A percentile compares a stretch with the other conserved stretches of the same genome.
Evolutionary conservation across 441 rosid species (phyloP).

Genomic region (Bruguiera hainesii): DNA sequence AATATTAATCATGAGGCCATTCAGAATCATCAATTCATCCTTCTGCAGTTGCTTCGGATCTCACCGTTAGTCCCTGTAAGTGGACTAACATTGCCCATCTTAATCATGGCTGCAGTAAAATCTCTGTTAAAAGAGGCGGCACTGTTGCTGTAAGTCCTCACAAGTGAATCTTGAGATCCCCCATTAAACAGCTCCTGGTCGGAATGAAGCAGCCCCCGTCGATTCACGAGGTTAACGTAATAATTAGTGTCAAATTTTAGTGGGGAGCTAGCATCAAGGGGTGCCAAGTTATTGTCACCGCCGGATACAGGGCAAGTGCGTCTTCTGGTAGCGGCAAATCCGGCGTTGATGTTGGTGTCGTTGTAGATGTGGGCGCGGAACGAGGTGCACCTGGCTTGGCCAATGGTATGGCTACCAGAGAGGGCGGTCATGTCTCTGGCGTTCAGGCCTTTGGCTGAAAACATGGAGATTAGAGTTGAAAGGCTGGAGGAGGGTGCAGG

Average conservation of each 20-base stretch:
- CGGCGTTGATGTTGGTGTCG: slow-evolving; percentile 30
- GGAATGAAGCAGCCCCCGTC: slow-evolving; percentile 36
- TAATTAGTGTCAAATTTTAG: slow-evolving; percentile 26
- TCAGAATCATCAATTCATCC: background rate
- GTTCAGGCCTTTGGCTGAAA: slow-evolving; percentile 58
- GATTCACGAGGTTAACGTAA: slow-evolving; percentile 19
- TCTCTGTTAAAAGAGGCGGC: slow-evolving; percentile 13
- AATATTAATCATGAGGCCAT: no score
- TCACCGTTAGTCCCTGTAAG: slow-evolving; percentile 32
- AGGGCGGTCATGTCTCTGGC: slow-evolving; percentile 66
- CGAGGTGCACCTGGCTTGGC: slow-evolving; percentile 36
- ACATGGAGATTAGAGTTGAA: slow-evolving; percentile 44
- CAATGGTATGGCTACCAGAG: slow-evolving; percentile 56
- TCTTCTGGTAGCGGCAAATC: slow-evolving; percentile 26
- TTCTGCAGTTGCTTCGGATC: slow-evolving; percentile 34
- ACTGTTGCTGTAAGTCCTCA: slow-evolving; percentile 24
- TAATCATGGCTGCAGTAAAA: slow-evolving; percentile 39
- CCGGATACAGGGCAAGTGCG: slow-evolving; percentile 32
- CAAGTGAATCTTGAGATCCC: slow-evolving; percentile 33
- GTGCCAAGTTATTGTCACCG: slow-evolving; percentile 33
- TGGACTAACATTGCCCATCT: slow-evolving; percentile 39
- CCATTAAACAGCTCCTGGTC: slow-evolving; percentile 38
- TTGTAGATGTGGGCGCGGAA: slow-evolving; percentile 50
- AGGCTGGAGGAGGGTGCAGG: slow-evolving; percentile 42
- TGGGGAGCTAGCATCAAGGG: slow-evolving; percentile 25